These are phyloP conservation scores for Aspergillus eucalypticola DNA, from an alignment of 2,329 filamentous ascomycete genomes.

Conservation along the genomic window DNA sequence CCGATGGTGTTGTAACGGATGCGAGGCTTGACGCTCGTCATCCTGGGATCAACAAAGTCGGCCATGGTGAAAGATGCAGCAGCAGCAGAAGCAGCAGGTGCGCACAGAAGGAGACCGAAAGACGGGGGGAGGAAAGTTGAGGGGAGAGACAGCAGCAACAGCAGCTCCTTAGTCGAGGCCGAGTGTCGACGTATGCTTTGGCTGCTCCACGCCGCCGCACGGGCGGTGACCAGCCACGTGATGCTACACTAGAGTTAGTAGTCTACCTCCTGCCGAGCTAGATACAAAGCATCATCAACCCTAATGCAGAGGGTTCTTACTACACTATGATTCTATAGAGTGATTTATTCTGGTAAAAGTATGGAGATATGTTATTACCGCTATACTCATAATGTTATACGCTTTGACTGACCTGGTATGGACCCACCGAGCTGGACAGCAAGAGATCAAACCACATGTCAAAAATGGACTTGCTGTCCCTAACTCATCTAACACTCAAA, in stretches of 20 bases:
- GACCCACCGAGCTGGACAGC: too few species aligned
- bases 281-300: too few species aligned
- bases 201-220: conserved; percentile 1
- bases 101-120: neutral
- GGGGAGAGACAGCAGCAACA: conserved; percentile 13
- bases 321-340: too few species aligned
- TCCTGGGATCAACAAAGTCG: conserved; percentile 47
- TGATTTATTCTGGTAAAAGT: too few species aligned
- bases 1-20: conserved; percentile 98
- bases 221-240: conserved; percentile 9
- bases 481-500: too few species aligned
- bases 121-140: conserved; percentile 16
- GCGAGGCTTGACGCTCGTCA: conserved; percentile 63
- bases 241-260: neutral
- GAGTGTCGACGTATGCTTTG: conserved; percentile 11
- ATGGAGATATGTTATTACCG: too few species aligned
- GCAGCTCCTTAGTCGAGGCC: conserved; percentile 8
- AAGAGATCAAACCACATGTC: too few species aligned
- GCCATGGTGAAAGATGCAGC: conserved; percentile 35
- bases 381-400: too few species aligned
- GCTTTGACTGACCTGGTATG: too few species aligned
- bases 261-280: neutral
- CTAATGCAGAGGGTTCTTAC: too few species aligned
- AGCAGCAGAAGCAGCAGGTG: conserved; percentile 10
- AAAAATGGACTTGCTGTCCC: too few species aligned